Evolutionary conservation across 257 asterid species (phyloP), one percentile per base, ranked within the genome.

Genomic region (Solanum arcanum): DNA sequence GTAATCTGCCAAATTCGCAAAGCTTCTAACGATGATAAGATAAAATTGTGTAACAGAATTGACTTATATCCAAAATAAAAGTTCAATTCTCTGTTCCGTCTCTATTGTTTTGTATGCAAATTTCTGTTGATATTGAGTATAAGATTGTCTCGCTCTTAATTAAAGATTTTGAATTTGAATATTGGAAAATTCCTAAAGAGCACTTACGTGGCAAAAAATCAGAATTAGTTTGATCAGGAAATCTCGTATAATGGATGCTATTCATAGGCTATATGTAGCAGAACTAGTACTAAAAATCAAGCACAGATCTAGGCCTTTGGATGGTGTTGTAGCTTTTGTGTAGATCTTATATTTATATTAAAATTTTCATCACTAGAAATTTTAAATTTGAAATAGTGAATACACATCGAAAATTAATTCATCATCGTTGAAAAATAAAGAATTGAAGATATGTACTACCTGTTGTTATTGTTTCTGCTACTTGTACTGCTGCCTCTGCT

Each of bases 401-500:
- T 59, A 9, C 5, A 1, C 5, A 4, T 14, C 18, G 37, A 49
- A 49, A n/a, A 64, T 25, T 62, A 6, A n/a, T 87, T 20, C 41
- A 7, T 6, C 8, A 41, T 25, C 39, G 7, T 15, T 12, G 3
- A 35, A 23, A 20, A 20, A 23, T 29, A 10, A 47, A 29, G 82
- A 62, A n/a, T 66, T 76, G 60, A 85, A 33, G 77, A 41, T 47
- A 25, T n/a, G 11, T 7, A 85, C 0, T 35, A 25, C 77, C 88
- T 86, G 73, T 39, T 92, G 88, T 87, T 81, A 20, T 77, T 77
- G 37, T 66, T 8, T 16, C 52, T 66, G 81, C 68, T 73, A 18
- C 87, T 86, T 76, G 80, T 78, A 46, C 92, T 69, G 31, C 83
- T 81, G 5, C 86, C 83, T 39, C 87, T 83, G 84, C 91, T 87